Percentiles rank a stretch among this genome's conserved stretches.
Conservation (phyloP, 768 basidiomycete species). For the Mycena crocata region DNA sequence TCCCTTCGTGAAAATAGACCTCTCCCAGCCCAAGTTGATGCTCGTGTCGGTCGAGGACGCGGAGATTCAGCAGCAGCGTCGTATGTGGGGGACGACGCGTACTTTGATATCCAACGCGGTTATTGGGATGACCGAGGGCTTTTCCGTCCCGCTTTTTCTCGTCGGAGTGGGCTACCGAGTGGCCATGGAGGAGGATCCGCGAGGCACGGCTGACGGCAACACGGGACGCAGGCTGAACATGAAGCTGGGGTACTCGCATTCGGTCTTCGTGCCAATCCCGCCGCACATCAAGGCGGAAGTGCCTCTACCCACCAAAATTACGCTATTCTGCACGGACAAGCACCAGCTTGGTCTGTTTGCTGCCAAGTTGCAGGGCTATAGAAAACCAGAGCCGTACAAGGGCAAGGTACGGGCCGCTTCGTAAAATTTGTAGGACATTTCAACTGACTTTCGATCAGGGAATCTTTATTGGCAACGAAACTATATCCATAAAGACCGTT, state of each 20-base stretch:
- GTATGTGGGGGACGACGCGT: conserved; percentile 96
- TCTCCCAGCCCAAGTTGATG: conserved; percentile 5
- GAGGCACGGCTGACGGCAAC: conserved; percentile 69
- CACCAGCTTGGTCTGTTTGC: conserved; percentile 89
- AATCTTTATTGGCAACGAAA: conserved; percentile 94
- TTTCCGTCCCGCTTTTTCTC: conserved; percentile 83
- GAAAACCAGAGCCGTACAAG: conserved; percentile 97
- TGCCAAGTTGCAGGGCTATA: conserved; percentile 76
- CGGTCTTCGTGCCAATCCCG: conserved; percentile 86
- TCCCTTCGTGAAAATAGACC: conserved; percentile 44
- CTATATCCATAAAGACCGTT: conserved; percentile 89
- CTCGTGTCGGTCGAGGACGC: conserved; percentile 70
- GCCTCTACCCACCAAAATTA: conserved; percentile 86
- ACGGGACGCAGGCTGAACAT: conserved; percentile 82
- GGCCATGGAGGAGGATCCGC: conserved; percentile 83
- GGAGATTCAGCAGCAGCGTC: conserved; percentile 68
- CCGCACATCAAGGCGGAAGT: conserved; percentile 90
- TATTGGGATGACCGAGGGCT: conserved; percentile 89
- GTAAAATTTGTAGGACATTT: not conserved
- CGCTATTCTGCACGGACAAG: conserved; percentile 85
- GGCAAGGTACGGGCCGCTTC: conserved; percentile 81
- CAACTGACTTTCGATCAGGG: conserved; percentile 62
- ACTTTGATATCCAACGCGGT: conserved; percentile 92
- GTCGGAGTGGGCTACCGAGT: conserved; percentile 97
- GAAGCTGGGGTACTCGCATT: conserved; percentile 94